Evolutionary conservation across 1,284 basidiomycete genomes (phyloP), one percentile per base, ranked within the genome.

Genomic region (Trichosporon faecale): DNA sequence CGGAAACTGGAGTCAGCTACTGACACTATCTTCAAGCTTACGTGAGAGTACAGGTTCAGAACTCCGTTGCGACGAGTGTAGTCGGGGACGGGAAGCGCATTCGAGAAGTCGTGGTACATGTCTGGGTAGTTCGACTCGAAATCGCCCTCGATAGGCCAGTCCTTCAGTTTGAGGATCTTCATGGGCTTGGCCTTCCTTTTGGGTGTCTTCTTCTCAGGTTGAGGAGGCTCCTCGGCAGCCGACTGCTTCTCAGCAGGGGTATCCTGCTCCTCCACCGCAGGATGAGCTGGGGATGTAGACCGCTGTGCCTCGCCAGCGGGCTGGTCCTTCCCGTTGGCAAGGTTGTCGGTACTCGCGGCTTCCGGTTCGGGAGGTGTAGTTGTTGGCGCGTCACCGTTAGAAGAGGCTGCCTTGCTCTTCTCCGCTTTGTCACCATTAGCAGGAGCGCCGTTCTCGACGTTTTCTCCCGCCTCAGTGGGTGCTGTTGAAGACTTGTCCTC

Each of bases 91-190:
- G 95, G 95, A 1, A 97, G 89, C 1, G 90, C 89, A 16, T 87
- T 83, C 74, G 88, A 90, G 79, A 97, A 97, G 78, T 97, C 95
- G 23, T 91, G 87, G 78, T 90, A 97, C n/a, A 97, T 85, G 72
- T 91, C 89, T 0, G 95, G 95, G 77, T 95, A 94, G 4, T 88
- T 88, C 1, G 86, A 85, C 76, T 90, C 90, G 83, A 98, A 96
- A 72, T 95, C 93, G 2, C 89, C 87, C 2, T 90, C 90, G 0
- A 91, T 88, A 1, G 95, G 95, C 94, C 95, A 98, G 82, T 98
- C 95, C 90, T 72, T 61, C 5, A 68, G 65, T 37, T 68, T 71
- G 55, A 66, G 64, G 18, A 71, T 68, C 25, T 46, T 64, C 25
- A 55, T 14, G 1, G 49, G 35, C 14, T 49, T 49, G 12, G 55